These are phyloP conservation scores for Rhizomucor pusillus DNA, from an alignment of 371 early-diverging fungal genomes.

Conservation along the genomic window DNA sequence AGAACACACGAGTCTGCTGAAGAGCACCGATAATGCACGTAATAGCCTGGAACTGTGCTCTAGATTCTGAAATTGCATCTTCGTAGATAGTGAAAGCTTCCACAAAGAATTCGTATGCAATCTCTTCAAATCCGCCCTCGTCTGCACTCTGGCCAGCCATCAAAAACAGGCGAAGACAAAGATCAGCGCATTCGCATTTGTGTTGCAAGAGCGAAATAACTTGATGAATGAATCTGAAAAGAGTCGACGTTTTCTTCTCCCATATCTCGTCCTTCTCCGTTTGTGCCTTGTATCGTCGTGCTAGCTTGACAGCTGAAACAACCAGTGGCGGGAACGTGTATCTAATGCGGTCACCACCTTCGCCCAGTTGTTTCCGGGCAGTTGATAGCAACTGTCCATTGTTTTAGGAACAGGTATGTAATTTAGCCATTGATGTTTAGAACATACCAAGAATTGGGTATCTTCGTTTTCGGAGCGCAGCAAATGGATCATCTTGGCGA, in stretches of 20 bases:
- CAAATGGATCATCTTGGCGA: slow-evolving; percentile 84
- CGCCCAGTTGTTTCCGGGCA: slow-evolving; percentile 75
- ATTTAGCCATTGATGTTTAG: not conserved
- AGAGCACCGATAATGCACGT: slow-evolving; percentile 80
- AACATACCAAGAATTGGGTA: slow-evolving; percentile 69
- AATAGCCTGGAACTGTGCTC: slow-evolving; percentile 84
- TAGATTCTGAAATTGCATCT: slow-evolving; percentile 85
- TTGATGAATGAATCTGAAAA: slow-evolving; percentile 78
- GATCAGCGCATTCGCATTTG: slow-evolving; percentile 67
- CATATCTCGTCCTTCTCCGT: slow-evolving; percentile 57
- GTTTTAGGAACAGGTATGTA: not conserved
- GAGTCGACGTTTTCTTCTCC: slow-evolving; percentile 60
- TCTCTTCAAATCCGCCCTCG: slow-evolving; percentile 80
- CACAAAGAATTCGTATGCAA: slow-evolving; percentile 90
- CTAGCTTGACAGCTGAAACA: slow-evolving; percentile 69
- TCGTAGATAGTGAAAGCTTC: slow-evolving; percentile 94
- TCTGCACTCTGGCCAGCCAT: slow-evolving; percentile 82
- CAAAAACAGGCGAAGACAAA: slow-evolving; percentile 76
- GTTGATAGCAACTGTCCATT: slow-evolving; percentile 62
- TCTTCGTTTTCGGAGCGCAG: slow-evolving; percentile 69
- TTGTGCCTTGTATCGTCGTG: slow-evolving; percentile 51
- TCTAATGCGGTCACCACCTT: slow-evolving; percentile 82
- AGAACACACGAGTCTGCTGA: slow-evolving; percentile 73
- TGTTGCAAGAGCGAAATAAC: slow-evolving; percentile 66
- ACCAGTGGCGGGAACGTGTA: slow-evolving; percentile 88